These are phyloP conservation scores for Platanthera zijinensis DNA, from an alignment of 106 monocot genomes.

Conservation along the genomic window DNA sequence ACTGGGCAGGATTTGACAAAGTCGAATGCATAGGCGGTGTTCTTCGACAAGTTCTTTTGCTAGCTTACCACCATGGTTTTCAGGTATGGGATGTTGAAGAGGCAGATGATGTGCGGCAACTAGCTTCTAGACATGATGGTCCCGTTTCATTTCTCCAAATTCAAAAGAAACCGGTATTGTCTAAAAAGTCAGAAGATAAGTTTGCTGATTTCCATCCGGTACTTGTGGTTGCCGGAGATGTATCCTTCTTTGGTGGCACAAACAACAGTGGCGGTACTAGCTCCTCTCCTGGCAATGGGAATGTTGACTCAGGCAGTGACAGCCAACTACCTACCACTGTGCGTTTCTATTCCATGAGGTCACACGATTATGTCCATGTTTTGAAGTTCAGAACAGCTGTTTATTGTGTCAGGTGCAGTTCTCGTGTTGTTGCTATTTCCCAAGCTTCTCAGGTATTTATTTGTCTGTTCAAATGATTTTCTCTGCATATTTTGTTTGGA, in stretches of 20 bases:
- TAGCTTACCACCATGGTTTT: constrained; percentile 76
- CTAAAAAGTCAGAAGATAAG: constrained; percentile 27
- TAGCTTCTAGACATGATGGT: constrained; percentile 55
- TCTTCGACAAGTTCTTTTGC: constrained; percentile 53
- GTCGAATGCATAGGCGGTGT: constrained; percentile 34
- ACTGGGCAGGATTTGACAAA: constrained; percentile 89
- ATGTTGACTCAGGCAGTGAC: constrained; percentile 37
- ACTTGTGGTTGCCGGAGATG: constrained; percentile 42
- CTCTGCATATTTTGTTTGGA: background rate
- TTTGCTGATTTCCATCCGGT: constrained; percentile 44
- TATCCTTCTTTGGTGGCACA: constrained; percentile 19
- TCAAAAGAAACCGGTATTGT: constrained; percentile 32
- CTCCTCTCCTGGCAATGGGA: constrained; percentile 26
- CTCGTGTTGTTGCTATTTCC: constrained; percentile 74
- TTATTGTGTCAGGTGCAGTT: constrained; percentile 71
- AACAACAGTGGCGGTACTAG: constrained; percentile 15
- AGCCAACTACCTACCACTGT: constrained; percentile 49
- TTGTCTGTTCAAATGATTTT: background rate
- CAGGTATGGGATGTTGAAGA: constrained; percentile 95
- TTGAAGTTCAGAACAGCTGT: constrained; percentile 79
- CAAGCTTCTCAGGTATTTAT: constrained; percentile 80
- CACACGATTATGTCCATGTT: constrained; percentile 76
- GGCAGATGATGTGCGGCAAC: constrained; percentile 54
- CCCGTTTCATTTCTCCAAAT: constrained; percentile 61
- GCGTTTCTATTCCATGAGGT: constrained; percentile 78